Percentiles rank a stretch among this genome's conserved stretches.
Evolutionary conservation across 2,329 filamentous ascomycete species (phyloP).

Genomic region (Stemphylium beticola): DNA sequence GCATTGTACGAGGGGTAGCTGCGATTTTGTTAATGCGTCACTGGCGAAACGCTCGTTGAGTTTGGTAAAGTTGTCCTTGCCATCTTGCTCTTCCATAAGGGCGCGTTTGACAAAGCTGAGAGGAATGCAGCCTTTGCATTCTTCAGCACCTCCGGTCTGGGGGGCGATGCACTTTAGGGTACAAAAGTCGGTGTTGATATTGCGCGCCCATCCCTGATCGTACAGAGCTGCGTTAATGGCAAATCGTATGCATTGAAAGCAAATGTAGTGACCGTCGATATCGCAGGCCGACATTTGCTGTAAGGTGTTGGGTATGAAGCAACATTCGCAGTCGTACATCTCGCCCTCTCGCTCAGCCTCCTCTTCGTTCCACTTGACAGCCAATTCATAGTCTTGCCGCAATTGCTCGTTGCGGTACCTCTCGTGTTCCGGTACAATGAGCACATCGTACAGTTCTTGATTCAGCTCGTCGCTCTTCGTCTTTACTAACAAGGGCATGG

Average conservation of each 20-base stretch:
- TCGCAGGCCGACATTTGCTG: slow-evolving; percentile 78
- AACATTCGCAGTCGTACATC: slow-evolving; percentile 76
- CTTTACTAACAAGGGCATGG: slow-evolving; percentile 66
- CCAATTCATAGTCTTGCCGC: slow-evolving; percentile 50
- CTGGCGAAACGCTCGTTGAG: slow-evolving; percentile 81
- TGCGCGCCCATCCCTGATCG: slow-evolving; percentile 88
- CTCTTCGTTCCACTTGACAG: slow-evolving; percentile 55
- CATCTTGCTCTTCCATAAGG: slow-evolving; percentile 71
- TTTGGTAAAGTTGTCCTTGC: slow-evolving; percentile 72
- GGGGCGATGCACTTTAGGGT: slow-evolving; percentile 86
- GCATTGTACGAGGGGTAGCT: slow-evolving; percentile 78
- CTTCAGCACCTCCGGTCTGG: slow-evolving; percentile 56
- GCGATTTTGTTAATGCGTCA: slow-evolving; percentile 74
- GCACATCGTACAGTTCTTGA: slow-evolving; percentile 55
- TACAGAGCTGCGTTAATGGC: slow-evolving; percentile 87
- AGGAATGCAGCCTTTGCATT: slow-evolving; percentile 75
- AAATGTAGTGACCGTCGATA: slow-evolving; percentile 72
- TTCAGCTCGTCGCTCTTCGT: slow-evolving; percentile 67
- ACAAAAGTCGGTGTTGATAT: slow-evolving; percentile 73
- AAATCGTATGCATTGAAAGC: slow-evolving; percentile 81
- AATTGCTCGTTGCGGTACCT: slow-evolving; percentile 50
- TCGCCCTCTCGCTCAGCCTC: slow-evolving; percentile 56
- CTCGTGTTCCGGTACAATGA: slow-evolving; percentile 53
- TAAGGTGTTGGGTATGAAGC: slow-evolving; percentile 73
- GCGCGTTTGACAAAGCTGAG: slow-evolving; percentile 73